phyloP scores from a whole-genome alignment of 1,284 basidiomycete genomes.

The Cutaneotrichosporon sp. region DNA sequence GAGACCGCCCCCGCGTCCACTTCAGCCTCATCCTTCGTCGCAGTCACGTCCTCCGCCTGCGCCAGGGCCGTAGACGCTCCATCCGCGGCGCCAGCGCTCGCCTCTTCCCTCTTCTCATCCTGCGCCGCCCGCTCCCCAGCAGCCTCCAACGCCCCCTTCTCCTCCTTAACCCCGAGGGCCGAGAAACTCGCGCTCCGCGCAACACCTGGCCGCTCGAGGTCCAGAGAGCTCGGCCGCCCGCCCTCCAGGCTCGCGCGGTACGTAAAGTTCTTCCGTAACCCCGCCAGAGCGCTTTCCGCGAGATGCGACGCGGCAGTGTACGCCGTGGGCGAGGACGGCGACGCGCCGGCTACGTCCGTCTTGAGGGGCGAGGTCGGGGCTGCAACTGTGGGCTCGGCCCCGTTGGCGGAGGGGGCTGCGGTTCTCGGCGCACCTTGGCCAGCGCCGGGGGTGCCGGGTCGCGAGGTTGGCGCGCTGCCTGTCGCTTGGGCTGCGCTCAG shows the following conservation, averaged over 20 bases:
- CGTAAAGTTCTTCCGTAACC: conserved; percentile 32
- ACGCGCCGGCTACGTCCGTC: not conserved
- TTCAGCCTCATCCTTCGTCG: not conserved
- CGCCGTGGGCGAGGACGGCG: not conserved
- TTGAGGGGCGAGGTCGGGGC: not conserved
- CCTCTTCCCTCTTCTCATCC: not conserved
- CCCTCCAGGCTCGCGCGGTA: conserved; percentile 14
- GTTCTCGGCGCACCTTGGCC: too few species aligned
- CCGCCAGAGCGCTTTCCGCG: conserved; percentile 37
- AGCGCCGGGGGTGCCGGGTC: not conserved
- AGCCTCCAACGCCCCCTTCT: not conserved
- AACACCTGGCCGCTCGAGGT: not conserved
- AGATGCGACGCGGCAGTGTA: conserved; percentile 17
- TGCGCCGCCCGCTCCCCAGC: not conserved
- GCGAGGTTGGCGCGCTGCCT: not conserved
- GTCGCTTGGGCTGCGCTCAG: conserved; percentile 15
- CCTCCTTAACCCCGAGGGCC: not conserved
- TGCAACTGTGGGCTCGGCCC: too few species aligned
- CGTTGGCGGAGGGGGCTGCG: not conserved
- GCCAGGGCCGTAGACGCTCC: not conserved
- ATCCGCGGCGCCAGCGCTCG: not conserved
- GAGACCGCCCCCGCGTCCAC: not conserved
- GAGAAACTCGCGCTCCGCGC: not conserved
- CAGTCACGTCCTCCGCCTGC: not conserved
- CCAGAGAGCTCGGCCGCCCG: not conserved